These are phyloP conservation scores for Fusarium multiceps DNA, from an alignment of 2,329 filamentous ascomycete species.

Conservation along the genomic window DNA sequence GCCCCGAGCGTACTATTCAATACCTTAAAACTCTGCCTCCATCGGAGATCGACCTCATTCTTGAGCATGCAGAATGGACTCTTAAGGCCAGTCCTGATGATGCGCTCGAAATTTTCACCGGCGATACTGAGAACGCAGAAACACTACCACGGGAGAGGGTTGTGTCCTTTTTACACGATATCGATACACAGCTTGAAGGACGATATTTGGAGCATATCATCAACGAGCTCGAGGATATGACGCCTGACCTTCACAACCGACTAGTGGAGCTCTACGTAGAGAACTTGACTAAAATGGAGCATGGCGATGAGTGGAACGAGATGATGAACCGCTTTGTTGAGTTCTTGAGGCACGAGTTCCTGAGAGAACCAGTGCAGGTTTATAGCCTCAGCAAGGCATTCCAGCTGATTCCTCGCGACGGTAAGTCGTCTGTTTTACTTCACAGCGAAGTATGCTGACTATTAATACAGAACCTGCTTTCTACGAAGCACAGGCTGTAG, in stretches of 20 bases:
- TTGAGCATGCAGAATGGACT: constrained; percentile 93
- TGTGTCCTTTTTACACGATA: constrained; percentile 75
- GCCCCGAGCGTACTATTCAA: constrained; percentile 83
- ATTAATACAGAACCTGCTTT: constrained; percentile 77
- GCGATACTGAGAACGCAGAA: constrained; percentile 95
- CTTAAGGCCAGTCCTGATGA: constrained; percentile 76
- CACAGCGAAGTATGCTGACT: constrained; percentile 17
- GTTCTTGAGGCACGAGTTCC: constrained; percentile 78
- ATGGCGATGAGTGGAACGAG: constrained; percentile 63
- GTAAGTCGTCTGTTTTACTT: constrained; percentile 59
- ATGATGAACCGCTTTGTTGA: constrained; percentile 75
- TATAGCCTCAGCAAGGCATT: constrained; percentile 86
- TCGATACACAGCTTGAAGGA: constrained; percentile 78
- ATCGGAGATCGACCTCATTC: constrained; percentile 87
- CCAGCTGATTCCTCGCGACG: constrained; percentile 80
- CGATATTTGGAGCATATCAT: constrained; percentile 93
- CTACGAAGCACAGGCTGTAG: constrained; percentile 88
- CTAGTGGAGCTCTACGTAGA: constrained; percentile 78
- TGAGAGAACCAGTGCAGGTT: constrained; percentile 76
- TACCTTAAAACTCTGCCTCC: constrained; percentile 92
- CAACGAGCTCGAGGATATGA: constrained; percentile 83
- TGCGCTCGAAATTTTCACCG: constrained; percentile 93
- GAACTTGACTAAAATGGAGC: constrained; percentile 60
- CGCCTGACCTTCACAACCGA: constrained; percentile 86
- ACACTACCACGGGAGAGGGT: constrained; percentile 83